These are phyloP conservation scores for Taphrina communis DNA, from an alignment of 1,139 yeast genomes.

Conservation along the genomic window DNA sequence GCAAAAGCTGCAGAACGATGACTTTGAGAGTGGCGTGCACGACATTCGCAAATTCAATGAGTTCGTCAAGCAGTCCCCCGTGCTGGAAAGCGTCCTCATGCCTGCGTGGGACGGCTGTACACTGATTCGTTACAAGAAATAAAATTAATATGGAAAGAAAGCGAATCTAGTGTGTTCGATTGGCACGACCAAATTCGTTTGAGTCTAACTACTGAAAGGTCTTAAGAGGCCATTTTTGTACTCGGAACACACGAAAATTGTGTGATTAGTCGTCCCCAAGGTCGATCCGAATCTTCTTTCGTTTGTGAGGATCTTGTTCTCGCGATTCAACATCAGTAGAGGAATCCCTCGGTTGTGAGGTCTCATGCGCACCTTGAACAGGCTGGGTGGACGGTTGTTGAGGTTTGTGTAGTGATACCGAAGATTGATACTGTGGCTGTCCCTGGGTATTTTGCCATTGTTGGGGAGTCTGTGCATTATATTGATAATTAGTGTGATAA, in stretches of 20 bases:
- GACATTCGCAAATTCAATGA: constrained; percentile 34
- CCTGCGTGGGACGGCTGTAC: constrained; percentile 37
- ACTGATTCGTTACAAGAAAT: constrained; percentile 23
- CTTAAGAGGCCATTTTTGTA: neutral
- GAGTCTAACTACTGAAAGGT: neutral
- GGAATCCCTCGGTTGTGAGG: neutral
- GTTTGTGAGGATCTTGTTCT: constrained; percentile 2
- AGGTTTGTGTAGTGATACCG: neutral
- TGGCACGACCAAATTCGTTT: too few species aligned
- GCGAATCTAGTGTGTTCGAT: neutral
- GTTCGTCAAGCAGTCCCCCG: constrained; percentile 2
- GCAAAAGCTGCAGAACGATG: constrained; percentile 24
- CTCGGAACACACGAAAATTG: neutral
- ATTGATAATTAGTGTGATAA: constrained; percentile 5
- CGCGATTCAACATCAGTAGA: neutral
- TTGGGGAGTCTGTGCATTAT: neutral
- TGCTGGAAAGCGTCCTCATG: constrained; percentile 19
- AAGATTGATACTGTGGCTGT: neutral
- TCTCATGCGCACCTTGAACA: neutral
- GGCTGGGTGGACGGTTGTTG: neutral
- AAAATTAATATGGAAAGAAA: neutral
- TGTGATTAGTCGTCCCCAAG: constrained; percentile 1
- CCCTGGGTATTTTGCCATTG: neutral
- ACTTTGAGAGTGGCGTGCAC: constrained; percentile 21
- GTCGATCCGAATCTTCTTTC: constrained; percentile 12